Evolutionary conservation across 345 rosid genomes (phyloP).

Genomic region (Corchorus capsularis): DNA sequence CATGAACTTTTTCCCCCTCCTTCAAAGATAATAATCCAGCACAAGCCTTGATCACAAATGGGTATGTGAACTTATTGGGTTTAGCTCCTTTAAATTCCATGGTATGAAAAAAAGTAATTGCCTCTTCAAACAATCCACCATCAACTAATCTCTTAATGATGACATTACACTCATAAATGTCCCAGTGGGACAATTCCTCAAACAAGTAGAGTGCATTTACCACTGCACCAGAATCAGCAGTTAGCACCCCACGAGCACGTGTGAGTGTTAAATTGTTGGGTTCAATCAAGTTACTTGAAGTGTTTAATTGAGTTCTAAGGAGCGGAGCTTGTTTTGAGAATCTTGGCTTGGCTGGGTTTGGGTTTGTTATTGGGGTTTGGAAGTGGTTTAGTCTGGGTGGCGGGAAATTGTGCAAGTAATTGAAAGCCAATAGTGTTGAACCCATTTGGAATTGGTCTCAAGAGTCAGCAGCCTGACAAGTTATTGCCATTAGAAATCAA

Average conservation of each 20-base stretch:
- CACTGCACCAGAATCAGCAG: slow-evolving; percentile 46
- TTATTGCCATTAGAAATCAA: background rate
- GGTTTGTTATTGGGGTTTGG: slow-evolving; percentile 19
- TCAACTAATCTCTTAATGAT: slow-evolving; percentile 60
- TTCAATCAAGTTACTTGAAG: slow-evolving; percentile 14
- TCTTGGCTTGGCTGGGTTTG: slow-evolving; percentile 22
- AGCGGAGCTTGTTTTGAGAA: slow-evolving; percentile 21
- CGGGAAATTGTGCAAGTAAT: slow-evolving; percentile 28
- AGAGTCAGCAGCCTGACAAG: background rate
- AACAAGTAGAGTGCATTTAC: slow-evolving; percentile 62
- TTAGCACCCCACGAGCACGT: slow-evolving; percentile 28
- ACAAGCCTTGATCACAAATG: slow-evolving; percentile 72
- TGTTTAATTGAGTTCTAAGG: background rate
- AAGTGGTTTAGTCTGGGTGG: slow-evolving; percentile 31
- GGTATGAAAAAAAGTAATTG: slow-evolving; percentile 40
- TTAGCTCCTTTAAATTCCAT: slow-evolving; percentile 53
- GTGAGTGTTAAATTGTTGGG: slow-evolving; percentile 28
- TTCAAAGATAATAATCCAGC: slow-evolving; percentile 36
- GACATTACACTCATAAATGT: slow-evolving; percentile 60
- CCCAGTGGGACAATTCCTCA: slow-evolving; percentile 58
- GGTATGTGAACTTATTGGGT: slow-evolving; percentile 61
- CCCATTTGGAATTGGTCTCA: slow-evolving; percentile 35
- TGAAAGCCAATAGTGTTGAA: slow-evolving; percentile 21
- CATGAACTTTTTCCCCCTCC: slow-evolving; percentile 60
- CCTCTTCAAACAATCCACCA: slow-evolving; percentile 48